A percentile compares a stretch with the other conserved stretches of the same genome.
Conservation (phyloP, 2,329 filamentous ascomycete genomes). For the Fonsecaea pugnacius region DNA sequence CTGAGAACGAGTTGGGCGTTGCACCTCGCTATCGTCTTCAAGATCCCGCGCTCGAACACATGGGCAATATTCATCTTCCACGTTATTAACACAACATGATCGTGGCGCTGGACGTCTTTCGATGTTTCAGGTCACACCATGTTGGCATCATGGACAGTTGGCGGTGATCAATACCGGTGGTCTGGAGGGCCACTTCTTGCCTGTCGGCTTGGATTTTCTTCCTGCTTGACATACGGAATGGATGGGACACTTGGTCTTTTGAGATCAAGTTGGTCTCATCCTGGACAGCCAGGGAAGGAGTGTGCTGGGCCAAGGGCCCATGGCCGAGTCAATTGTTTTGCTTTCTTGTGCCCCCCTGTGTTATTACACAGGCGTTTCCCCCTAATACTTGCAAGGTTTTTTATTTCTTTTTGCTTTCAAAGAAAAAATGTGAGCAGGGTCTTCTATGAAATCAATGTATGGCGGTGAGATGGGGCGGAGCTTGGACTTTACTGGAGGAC, state of each 20-base stretch:
- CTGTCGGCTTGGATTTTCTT: slow-evolving; percentile 27
- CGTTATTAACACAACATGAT: slow-evolving; percentile 32
- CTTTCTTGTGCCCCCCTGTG: slow-evolving; percentile 10
- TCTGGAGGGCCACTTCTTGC: slow-evolving; percentile 30
- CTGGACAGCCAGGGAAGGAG: slow-evolving; percentile 10
- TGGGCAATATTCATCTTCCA: slow-evolving; percentile 23
- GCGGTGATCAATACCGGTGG: slow-evolving; percentile 21
- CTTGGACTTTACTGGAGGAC: slow-evolving; percentile 5
- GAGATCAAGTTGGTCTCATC: slow-evolving; percentile 24
- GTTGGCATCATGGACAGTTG: slow-evolving; percentile 29
- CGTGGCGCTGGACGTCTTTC: slow-evolving; percentile 31
- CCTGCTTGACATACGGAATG: slow-evolving; percentile 20
- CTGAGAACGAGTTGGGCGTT: slow-evolving; percentile 63
- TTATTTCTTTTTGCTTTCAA: slow-evolving; percentile 1
- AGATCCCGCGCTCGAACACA: slow-evolving; percentile 25
- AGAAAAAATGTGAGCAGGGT: slow-evolving; percentile 11
- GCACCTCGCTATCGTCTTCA: slow-evolving; percentile 35
- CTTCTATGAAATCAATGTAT: slow-evolving; percentile 12
- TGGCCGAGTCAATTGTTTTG: neutral
- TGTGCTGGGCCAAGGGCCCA: slow-evolving; percentile 17
- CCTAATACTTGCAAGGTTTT: slow-evolving; percentile 28
- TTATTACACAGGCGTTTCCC: slow-evolving; percentile 22
- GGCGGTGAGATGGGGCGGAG: slow-evolving; percentile 10
- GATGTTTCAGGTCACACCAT: slow-evolving; percentile 30
- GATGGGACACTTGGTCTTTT: slow-evolving; percentile 26